Evolutionary conservation across 2,329 filamentous ascomycete genomes (phyloP), one percentile per base, ranked within the genome.

Genomic region (Talaromyces verruculosus): DNA sequence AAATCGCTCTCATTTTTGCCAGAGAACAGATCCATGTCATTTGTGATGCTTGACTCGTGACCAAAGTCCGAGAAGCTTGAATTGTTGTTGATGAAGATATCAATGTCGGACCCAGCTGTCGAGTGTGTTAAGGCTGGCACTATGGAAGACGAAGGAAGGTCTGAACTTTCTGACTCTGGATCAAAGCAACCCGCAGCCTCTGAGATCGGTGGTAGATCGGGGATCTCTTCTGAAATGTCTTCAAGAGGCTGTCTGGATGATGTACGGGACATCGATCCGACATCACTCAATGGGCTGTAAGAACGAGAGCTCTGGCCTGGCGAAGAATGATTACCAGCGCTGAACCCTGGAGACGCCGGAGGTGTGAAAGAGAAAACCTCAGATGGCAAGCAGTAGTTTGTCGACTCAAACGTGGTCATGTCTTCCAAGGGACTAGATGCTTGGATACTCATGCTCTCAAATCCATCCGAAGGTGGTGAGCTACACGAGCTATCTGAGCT

Each of bases 361-460:
- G 82, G 82, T 3, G 82, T 84, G 66, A 78, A 81, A 2, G 80
- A 79, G 63, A 83, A 82, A 35, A 76, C 73, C 61, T 78, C 77
- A 0, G 78, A 76, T 5, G 77, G 74, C 47, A 80, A 68, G 33
- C 74, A 72, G 63, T 75, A 76, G n/a, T 73, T 71, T n/a, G 72
- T 70, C 43, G 71, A 70, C 51, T 70, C 66, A 58, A 77, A 73
- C 30, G 73, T 70, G n/a, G 71, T 67, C 65, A 72, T 72, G 45
- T 75, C 72, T 28, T 77, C 75, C 39, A 74, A 69, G 0, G 75
- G 74, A 58, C 74, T 77, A 10, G 72, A 72, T n/a, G 72, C 74
- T 19, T 75, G 73, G 37, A 79, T 74, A 66, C 78, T 80, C 67
- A 78, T 74, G 41, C 75, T 74, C 60, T 80, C 77, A 64, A 80